These are phyloP conservation scores for Ganoderma sinense DNA, from an alignment of 1,284 basidiomycete genomes.

Conservation along the genomic window DNA sequence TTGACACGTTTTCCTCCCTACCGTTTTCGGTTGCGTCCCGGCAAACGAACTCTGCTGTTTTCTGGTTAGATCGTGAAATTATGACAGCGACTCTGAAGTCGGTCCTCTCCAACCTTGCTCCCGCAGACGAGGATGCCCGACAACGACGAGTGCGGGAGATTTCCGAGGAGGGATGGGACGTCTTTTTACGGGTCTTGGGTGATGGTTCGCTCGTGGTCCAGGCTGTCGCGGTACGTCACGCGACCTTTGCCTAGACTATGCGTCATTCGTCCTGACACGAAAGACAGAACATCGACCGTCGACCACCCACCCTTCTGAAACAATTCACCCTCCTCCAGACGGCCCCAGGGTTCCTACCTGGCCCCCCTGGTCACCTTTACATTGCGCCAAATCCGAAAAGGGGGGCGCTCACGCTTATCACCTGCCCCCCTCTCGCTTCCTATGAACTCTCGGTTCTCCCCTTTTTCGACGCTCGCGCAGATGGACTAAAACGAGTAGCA, in stretches of 20 bases:
- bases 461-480: constrained; percentile 66
- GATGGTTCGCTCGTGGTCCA: constrained; percentile 79
- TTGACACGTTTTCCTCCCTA: constrained; percentile 69
- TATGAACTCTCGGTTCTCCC: constrained; percentile 60
- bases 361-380: constrained; percentile 52
- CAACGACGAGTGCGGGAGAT: constrained; percentile 63
- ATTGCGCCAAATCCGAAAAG: constrained; percentile 56
- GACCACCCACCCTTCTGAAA: constrained; percentile 85
- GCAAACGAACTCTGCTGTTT: constrained; percentile 56
- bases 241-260: background rate
- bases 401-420: constrained; percentile 59
- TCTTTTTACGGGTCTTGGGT: constrained; percentile 75
- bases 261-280: background rate
- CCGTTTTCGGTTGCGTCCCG: constrained; percentile 47
- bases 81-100: constrained; percentile 56
- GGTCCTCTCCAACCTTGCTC: constrained; percentile 42
- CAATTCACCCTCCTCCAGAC: constrained; percentile 78
- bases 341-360: constrained; percentile 53
- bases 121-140: constrained; percentile 51
- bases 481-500: constrained; percentile 52
- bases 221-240: constrained; percentile 72
- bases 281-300: constrained; percentile 82
- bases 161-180: constrained; percentile 76
- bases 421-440: constrained; percentile 64
- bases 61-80: constrained; percentile 70